These are phyloP conservation scores for Ophiostoma pallidulum DNA, from an alignment of 2,329 filamentous ascomycete genomes.

Conservation along the genomic window DNA sequence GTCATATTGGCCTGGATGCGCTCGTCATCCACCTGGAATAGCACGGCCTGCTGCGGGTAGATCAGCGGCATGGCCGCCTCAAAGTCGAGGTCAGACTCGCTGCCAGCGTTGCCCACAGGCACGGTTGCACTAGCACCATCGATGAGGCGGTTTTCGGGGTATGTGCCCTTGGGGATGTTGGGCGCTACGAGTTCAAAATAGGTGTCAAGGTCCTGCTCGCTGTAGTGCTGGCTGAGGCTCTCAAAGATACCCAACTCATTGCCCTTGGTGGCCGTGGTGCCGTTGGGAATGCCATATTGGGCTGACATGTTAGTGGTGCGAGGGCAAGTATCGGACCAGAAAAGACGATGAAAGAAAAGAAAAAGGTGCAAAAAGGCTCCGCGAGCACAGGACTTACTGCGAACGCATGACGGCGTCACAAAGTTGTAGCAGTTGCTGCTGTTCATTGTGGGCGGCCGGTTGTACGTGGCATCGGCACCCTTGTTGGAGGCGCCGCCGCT, in stretches of 20 bases:
- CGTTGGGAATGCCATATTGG: constrained; percentile 19
- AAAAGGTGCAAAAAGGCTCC: no score
- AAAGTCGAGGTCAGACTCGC: constrained; percentile 39
- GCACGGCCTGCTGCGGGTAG: constrained; percentile 37
- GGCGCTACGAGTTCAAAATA: constrained; percentile 16
- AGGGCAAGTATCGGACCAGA: neutral
- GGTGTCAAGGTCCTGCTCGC: constrained; percentile 19
- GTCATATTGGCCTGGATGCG: constrained; percentile 23
- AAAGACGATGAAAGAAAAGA: neutral
- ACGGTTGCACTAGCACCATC: constrained; percentile 19
- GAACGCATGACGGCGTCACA: constrained; percentile 15
- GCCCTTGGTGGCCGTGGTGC: constrained; percentile 14
- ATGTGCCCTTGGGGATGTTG: constrained; percentile 21
- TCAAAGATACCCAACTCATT: constrained; percentile 23
- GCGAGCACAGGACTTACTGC: constrained; percentile 10
- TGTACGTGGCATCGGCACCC: neutral
- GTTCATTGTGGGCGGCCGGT: constrained; percentile 12
- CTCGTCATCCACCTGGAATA: constrained; percentile 23
- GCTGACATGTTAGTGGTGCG: no score
- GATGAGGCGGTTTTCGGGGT: constrained; percentile 19
- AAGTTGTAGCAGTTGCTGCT: constrained; percentile 16
- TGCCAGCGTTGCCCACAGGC: constrained; percentile 1
- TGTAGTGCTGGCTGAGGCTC: constrained; percentile 21
- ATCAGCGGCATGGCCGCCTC: constrained; percentile 38
- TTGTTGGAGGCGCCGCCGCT: neutral